Evolutionary conservation across 2,329 filamentous ascomycete genomes (phyloP).

Genomic region (Beauveria australis): DNA sequence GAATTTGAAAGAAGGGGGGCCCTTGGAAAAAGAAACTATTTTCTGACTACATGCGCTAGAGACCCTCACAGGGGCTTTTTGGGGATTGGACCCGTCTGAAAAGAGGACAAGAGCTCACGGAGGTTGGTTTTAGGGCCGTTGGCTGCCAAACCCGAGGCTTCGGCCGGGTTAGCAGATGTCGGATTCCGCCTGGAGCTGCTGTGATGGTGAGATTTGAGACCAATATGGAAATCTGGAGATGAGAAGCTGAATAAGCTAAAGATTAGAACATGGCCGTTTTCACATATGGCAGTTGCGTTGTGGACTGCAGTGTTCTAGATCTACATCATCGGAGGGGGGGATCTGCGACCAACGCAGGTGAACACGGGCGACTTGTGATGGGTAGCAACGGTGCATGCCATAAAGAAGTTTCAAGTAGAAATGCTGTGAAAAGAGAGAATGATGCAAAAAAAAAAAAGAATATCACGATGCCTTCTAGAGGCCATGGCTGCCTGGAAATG

Average conservation of each 20-base stretch:
- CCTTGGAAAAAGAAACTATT: not conserved
- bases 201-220: not conserved
- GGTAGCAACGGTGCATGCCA: too few relatives aligned
- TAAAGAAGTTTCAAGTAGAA: not conserved
- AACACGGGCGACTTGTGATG: not conserved
- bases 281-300: too few relatives aligned
- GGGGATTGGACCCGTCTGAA: not conserved
- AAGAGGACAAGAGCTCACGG: not conserved
- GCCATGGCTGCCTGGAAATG: too few relatives aligned
- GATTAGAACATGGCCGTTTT: too few relatives aligned
- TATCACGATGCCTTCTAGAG: not conserved
- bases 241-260: not conserved
- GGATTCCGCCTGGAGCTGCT: not conserved
- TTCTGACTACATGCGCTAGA: slow-evolving; percentile 8
- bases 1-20: not conserved
- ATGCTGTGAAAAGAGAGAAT: not conserved
- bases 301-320: too few relatives aligned
- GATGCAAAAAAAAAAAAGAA: too few relatives aligned
- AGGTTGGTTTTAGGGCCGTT: not conserved
- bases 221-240: not conserved
- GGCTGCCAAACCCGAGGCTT: not conserved
- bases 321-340: not conserved
- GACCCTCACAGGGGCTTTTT: not conserved
- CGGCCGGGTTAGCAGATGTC: not conserved
- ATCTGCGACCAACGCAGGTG: not conserved